Base-by-base conservation (phyloP, 768 basidiomycete genomes). In the Lactarius quietus region DNA sequence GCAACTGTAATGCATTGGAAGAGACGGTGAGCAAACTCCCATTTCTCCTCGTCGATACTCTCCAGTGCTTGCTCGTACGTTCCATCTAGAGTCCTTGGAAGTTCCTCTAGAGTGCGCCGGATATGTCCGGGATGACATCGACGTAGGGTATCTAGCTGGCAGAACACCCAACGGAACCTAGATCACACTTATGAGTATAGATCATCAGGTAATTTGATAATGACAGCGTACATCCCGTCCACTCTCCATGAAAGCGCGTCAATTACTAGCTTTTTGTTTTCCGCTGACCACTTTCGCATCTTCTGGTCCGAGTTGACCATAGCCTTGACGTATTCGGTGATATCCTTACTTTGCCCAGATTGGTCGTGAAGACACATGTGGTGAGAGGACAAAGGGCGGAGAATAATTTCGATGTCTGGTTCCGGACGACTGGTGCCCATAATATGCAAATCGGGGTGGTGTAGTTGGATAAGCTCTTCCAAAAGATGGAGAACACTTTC, bases 101-200 rank as follows among this genome's bases (percentile, higher is more conserved):
- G 18, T 20, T 29, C 54, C 9, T 63, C 36, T 17, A 63, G 51
- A 29, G 35, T 57, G 26, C 54, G 36, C 23, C 35, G 62, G 10
- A 63, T 52, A 23, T 3, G 17, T 36, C 8, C 57, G 1, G 56
- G 57, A 39, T 18, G 33, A 53, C 63, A 58, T 31, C 48, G 43
- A 35, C 63, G 63, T 5, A 58, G 36, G 12, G 51, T 58, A 38
- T 15, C 56, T 3, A 64, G 57, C 29, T 64, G 57, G 29, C 57
- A 64, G 10, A 64, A 43, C 8, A 64, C 36, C 41, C 56, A 64
- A 6, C 48, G 56, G 56, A 58, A 64, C 63, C 63, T 58, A 12
- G 1, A 1, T 15, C 6, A 61, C 39, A 6, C 9, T 38, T 6
- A 17, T 57, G n/a, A 45, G 43, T 4, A 9, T 35, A n/a, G 9